A percentile compares a stretch with the other conserved stretches of the same genome.
Evolutionary conservation across 2,329 filamentous ascomycete species (phyloP).

Genomic region (Ilyonectria mors-panacis): DNA sequence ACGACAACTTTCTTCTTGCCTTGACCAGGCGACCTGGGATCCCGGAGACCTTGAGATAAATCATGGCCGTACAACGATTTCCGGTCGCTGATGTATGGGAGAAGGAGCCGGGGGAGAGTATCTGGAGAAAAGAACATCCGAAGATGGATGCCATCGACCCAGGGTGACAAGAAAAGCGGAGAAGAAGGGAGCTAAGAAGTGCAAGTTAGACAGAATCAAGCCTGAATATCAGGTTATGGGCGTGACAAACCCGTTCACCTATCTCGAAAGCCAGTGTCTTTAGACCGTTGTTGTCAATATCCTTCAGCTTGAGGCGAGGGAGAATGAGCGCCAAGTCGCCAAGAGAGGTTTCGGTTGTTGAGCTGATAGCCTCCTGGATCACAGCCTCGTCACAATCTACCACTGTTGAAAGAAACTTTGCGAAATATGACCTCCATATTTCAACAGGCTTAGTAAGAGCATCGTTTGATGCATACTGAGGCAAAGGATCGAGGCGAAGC

Average conservation of each 20-base stretch:
- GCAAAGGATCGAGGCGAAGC: conserved; percentile 28
- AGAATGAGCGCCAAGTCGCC: conserved; percentile 34
- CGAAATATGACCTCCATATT: conserved; percentile 32
- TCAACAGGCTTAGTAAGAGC: conserved; percentile 32
- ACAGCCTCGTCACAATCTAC: conserved; percentile 28
- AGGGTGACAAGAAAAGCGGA: conserved; percentile 26
- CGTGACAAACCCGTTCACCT: conserved; percentile 18
- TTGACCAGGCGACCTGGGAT: conserved; percentile 5
- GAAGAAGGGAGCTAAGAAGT: conserved; percentile 26
- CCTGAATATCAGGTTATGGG: not conserved
- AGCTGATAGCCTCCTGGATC: conserved; percentile 33
- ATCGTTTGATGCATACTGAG: conserved; percentile 17
- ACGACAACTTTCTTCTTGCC: conserved; percentile 65
- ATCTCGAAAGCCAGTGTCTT: conserved; percentile 28
- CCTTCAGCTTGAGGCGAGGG: conserved; percentile 28
- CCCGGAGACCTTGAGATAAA: conserved; percentile 16
- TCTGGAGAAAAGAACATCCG: conserved; percentile 31
- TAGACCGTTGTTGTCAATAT: conserved; percentile 24
- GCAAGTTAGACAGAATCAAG: conserved; percentile 1
- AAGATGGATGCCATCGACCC: conserved; percentile 34
- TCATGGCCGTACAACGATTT: conserved; percentile 25
- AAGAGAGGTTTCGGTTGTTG: conserved; percentile 31
- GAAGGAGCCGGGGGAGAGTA: conserved; percentile 26
- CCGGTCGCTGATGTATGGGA: conserved; percentile 33
- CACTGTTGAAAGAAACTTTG: conserved; percentile 18